A percentile compares a stretch with the other conserved stretches of the same genome.
Evolutionary conservation across 2,329 filamentous ascomycete species (phyloP).

Genomic region (Fusarium camptoceras): DNA sequence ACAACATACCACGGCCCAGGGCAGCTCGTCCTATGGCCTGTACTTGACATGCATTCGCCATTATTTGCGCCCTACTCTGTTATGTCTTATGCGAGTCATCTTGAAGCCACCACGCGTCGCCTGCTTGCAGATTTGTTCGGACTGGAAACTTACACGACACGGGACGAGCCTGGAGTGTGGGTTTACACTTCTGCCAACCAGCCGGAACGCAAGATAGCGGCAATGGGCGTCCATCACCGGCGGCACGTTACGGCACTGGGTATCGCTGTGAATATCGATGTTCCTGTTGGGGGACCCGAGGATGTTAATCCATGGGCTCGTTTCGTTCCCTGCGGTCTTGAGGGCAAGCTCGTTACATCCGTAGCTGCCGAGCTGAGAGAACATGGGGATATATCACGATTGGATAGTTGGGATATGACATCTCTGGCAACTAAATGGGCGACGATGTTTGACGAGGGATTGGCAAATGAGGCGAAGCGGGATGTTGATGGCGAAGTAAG

Average conservation of each 20-base stretch:
- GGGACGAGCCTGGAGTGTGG: constrained; percentile 92
- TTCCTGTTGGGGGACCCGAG: constrained; percentile 61
- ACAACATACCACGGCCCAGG: constrained; percentile 96
- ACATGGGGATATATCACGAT: constrained; percentile 20
- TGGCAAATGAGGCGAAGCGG: constrained; percentile 46
- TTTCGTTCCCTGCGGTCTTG: constrained; percentile 91
- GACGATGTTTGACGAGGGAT: constrained; percentile 50
- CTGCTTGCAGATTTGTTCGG: constrained; percentile 68
- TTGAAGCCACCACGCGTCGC: constrained; percentile 81
- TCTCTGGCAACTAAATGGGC: constrained; percentile 51
- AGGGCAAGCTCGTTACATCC: constrained; percentile 83
- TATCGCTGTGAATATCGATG: constrained; percentile 80
- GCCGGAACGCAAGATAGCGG: constrained; percentile 80
- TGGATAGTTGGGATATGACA: constrained; percentile 45
- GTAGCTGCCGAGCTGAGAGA: constrained; percentile 65
- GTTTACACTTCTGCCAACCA: constrained; percentile 52
- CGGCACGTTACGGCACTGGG: constrained; percentile 87
- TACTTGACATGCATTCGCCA: constrained; percentile 78
- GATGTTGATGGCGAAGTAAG: constrained; percentile 32
- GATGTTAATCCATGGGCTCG: constrained; percentile 68
- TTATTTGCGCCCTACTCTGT: constrained; percentile 72
- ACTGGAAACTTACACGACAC: constrained; percentile 67
- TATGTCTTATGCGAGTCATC: constrained; percentile 78
- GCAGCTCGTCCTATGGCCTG: constrained; percentile 91
- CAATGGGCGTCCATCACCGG: constrained; percentile 90